Evolutionary conservation across 148 eudicot species (phyloP).

Genomic region (Polygonum aviculare): DNA sequence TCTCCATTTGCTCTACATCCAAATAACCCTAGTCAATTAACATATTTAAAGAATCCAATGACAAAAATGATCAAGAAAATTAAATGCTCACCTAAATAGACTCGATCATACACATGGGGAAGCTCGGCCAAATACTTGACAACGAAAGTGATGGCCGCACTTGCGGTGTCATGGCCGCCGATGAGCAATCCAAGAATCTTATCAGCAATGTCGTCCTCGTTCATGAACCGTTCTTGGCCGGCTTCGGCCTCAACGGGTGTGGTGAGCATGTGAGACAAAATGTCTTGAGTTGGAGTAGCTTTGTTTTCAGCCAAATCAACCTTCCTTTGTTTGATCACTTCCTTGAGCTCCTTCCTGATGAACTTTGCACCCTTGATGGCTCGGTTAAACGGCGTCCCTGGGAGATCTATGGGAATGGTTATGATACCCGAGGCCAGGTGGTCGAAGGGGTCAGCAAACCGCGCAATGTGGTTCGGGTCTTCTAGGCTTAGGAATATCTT

Average conservation of each 20-base stretch:
- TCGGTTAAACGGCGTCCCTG: conserved; percentile 23
- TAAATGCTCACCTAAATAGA: conserved; percentile 16
- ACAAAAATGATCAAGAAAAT: neutral
- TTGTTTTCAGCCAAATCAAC: conserved; percentile 17
- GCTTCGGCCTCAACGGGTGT: conserved; percentile 11
- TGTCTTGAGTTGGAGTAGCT: conserved; percentile 18
- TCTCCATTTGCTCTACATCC: conserved; percentile 29
- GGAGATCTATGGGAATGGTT: conserved; percentile 23
- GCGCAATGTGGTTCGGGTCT: conserved; percentile 18
- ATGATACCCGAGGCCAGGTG: conserved; percentile 18
- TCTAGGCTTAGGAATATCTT: conserved; percentile 24
- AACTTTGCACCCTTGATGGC: conserved; percentile 17
- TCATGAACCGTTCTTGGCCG: conserved; percentile 16
- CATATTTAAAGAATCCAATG: neutral
- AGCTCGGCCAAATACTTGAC: conserved; percentile 27
- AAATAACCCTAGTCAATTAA: neutral
- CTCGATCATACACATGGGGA: conserved; percentile 20
- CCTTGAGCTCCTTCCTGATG: conserved; percentile 15
- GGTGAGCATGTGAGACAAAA: conserved; percentile 23
- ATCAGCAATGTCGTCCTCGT: conserved; percentile 25
- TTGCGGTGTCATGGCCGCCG: conserved; percentile 27
- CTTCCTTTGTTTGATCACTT: conserved; percentile 24
- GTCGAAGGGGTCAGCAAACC: conserved; percentile 17
- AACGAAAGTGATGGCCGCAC: conserved; percentile 18
- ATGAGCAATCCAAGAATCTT: conserved; percentile 19